Percentiles rank a stretch among this genome's conserved stretches.
These are phyloP conservation scores for Acer yangbiense DNA, from an alignment of 345 rosid species.

Conservation along the genomic window DNA sequence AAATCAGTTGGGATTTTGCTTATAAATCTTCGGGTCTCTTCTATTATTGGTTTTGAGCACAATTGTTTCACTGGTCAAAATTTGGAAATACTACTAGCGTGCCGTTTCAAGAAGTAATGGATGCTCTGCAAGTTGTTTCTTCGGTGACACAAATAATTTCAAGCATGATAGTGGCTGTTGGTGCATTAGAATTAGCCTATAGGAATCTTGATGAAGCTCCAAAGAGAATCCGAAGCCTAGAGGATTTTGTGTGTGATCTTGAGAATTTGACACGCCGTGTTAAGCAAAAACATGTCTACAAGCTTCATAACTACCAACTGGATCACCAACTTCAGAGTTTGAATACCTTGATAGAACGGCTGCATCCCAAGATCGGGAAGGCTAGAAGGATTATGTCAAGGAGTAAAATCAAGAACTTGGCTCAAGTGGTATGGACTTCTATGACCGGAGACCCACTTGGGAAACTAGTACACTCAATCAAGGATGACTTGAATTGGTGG, in stretches of 20 bases:
- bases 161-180: slow-evolving; percentile 33
- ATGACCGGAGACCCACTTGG: slow-evolving; percentile 35
- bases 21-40: not conserved
- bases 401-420: slow-evolving; percentile 25
- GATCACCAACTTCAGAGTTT: slow-evolving; percentile 35
- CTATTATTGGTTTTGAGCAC: not conserved
- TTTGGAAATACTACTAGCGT: not conserved
- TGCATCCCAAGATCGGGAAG: slow-evolving; percentile 30
- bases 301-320: slow-evolving; percentile 31
- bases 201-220: slow-evolving; percentile 42
- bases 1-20: not conserved
- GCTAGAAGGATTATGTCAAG: slow-evolving; percentile 28
- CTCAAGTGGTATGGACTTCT: slow-evolving; percentile 32
- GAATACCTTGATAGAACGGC: slow-evolving; percentile 26
- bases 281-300: slow-evolving; percentile 29
- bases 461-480: slow-evolving; percentile 28
- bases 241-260: slow-evolving; percentile 30
- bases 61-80: not conserved
- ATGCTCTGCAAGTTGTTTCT: slow-evolving; percentile 34
- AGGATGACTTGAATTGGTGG: slow-evolving; percentile 36
- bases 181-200: slow-evolving; percentile 33
- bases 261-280: slow-evolving; percentile 26
- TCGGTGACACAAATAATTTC: slow-evolving; percentile 29
- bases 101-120: slow-evolving; percentile 22
- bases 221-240: slow-evolving; percentile 32